phyloP scores from a whole-genome alignment of 2,329 filamentous ascomycete species.

The Parastagonospora avenae region DNA sequence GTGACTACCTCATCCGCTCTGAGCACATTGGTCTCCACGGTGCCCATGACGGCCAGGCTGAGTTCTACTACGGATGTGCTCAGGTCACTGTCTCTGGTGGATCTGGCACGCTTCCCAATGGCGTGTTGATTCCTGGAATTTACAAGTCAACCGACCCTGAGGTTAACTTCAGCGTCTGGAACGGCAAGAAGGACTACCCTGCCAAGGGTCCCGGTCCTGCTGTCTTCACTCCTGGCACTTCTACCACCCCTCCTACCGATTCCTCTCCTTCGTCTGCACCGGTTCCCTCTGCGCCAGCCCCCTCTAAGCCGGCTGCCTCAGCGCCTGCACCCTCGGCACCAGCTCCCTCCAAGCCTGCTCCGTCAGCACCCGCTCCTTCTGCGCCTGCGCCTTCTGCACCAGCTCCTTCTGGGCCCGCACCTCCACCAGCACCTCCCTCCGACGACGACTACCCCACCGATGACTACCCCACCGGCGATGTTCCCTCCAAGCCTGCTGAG shows the following conservation, averaged over 20 bases:
- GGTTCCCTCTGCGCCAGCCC: neutral
- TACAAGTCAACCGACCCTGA: conserved; percentile 30
- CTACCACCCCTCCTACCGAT: neutral
- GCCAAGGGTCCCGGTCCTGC: conserved; percentile 19
- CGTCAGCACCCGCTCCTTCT: neutral
- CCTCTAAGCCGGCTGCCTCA: neutral
- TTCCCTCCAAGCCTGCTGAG: too few species aligned
- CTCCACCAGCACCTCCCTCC: too few species aligned
- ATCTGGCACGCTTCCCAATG: conserved; percentile 39
- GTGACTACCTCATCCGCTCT: conserved; percentile 52
- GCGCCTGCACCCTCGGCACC: neutral
- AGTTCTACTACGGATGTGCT: conserved; percentile 52
- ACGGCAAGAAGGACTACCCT: conserved; percentile 21
- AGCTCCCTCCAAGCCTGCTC: neutral
- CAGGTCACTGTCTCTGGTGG: conserved; percentile 50
- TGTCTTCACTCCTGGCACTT: conserved; percentile 10
- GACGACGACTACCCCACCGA: too few species aligned
- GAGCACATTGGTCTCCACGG: conserved; percentile 49
- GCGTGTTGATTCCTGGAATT: conserved; percentile 48
- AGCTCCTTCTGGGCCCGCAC: neutral
- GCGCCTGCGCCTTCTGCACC: neutral
- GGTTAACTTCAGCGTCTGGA: conserved; percentile 36
- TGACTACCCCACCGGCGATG: too few species aligned
- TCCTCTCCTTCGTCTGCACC: too few species aligned
- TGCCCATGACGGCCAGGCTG: conserved; percentile 38